Evolutionary conservation across 495 filamentous ascomycete genomes (phyloP), one percentile per base, ranked within the genome.

Genomic region (Xylaria nigripes): DNA sequence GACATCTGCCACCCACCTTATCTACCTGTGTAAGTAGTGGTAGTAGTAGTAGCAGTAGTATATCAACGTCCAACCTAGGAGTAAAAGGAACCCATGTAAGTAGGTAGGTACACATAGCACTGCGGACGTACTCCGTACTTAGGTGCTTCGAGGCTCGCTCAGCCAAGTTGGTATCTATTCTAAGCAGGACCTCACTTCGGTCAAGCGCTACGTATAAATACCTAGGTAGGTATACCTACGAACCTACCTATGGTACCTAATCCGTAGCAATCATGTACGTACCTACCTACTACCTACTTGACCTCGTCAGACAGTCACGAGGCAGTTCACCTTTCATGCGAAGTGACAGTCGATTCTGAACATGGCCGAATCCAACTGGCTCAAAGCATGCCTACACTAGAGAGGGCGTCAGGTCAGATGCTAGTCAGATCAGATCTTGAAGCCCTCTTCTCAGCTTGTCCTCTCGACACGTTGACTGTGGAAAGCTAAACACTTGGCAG

Each of bases 361-460:
- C 44, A 40, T 32, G 45, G 36, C 29, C 38, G 22, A 12, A 27
- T 23, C 29, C n/a, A 13, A 46, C 27, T 18, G n/a, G 32, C 23
- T 27, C 50, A 27, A 48, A 7, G 21, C 43, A 41, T 19, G 30
- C 32, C 6, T 36, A 36, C 32, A 15, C 32, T 18, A 15, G 10
- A 16, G 21, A 46, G 34, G 45, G 32, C 45, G 51, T 23, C 21
- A 47, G 51, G 21, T 40, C 36, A 40, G 36, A 40, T 40, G 36
- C 36, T 40, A 40, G 36, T 40, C 36, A 40, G 36, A 40, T 40
- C 36, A 16, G 36, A 40, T 47, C 22, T 47, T 42, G 44, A 48
- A 54, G 15, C 44, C 44, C 43, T 54, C 44, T 54, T 48, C 51
- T 53, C 32, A 54, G 45, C 51, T 48, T 23, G 51, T 48, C 45